Evolutionary conservation across 2,329 filamentous ascomycete genomes (phyloP).

Genomic region (Colletotrichum chrysophilum): DNA sequence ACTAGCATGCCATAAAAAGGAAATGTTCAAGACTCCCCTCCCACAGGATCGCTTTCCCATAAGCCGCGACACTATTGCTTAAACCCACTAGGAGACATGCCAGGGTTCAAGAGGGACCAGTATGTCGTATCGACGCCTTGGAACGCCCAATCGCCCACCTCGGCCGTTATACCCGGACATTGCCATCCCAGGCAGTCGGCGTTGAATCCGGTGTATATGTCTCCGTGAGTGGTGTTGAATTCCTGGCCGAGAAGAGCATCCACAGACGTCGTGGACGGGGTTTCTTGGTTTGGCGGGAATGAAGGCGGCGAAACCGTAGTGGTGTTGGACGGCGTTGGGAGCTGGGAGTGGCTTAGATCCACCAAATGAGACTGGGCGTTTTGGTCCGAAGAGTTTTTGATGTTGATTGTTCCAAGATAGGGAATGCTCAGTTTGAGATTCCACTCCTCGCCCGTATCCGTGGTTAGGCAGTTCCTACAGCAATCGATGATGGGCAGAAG

Average conservation of each 20-base stretch:
- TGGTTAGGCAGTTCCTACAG: conserved; percentile 10
- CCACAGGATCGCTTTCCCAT: not conserved
- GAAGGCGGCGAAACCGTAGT: conserved; percentile 8
- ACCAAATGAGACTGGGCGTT: not conserved
- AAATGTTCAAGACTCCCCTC: not conserved
- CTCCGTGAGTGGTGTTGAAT: conserved; percentile 2
- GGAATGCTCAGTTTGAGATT: conserved; percentile 47
- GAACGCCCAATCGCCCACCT: conserved; percentile 43
- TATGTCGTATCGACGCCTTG: conserved; percentile 44
- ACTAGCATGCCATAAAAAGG: not conserved
- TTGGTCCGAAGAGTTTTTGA: conserved; percentile 28
- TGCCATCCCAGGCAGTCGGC: conserved; percentile 19
- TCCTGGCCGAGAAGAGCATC: not conserved
- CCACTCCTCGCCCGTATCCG: conserved; percentile 22
- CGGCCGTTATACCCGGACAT: conserved; percentile 32
- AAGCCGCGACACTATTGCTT: not conserved
- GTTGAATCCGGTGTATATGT: conserved; percentile 18
- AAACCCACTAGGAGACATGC: not conserved
- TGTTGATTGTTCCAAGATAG: conserved; percentile 52
- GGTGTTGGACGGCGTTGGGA: conserved; percentile 10
- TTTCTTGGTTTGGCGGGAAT: not conserved
- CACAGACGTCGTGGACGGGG: not conserved
- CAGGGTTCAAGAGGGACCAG: conserved; percentile 36
- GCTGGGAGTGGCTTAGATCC: conserved; percentile 8
- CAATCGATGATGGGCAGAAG: conserved; percentile 46